Conservation (phyloP, 306 rosid species). For the Herpetospermum pedunculosum region DNA sequence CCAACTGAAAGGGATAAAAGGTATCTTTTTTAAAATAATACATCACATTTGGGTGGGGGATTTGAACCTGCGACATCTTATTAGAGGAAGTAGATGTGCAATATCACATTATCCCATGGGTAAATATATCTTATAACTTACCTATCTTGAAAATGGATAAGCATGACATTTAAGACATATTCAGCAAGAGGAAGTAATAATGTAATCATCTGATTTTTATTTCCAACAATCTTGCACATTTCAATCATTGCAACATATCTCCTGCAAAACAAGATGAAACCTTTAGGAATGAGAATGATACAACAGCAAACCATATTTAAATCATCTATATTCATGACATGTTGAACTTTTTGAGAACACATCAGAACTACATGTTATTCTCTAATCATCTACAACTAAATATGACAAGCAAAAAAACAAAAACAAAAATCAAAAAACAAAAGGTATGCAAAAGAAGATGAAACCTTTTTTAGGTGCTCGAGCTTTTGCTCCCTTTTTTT, state of each 20-base stretch:
- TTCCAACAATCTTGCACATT: conserved; percentile 82
- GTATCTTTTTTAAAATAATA: background rate
- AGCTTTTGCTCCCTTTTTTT: too few relatives aligned
- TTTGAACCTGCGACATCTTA: too few relatives aligned
- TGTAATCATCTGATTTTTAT: conserved; percentile 51
- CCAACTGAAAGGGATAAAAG: background rate
- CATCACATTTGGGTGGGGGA: background rate
- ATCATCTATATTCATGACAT: background rate
- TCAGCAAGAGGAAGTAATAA: conserved; percentile 68
- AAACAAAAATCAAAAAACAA: background rate
- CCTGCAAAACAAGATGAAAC: conserved; percentile 36
- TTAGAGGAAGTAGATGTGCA: background rate
- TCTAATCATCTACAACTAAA: background rate
- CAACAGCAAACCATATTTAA: background rate
- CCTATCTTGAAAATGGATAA: conserved; percentile 79
- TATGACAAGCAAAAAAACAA: background rate
- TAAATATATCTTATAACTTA: conserved; percentile 2
- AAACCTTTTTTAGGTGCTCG: too few relatives aligned
- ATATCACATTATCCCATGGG: background rate
- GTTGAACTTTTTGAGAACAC: background rate
- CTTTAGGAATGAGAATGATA: conserved; percentile 17
- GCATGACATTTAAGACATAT: conserved; percentile 62
- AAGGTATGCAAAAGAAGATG: too few relatives aligned
- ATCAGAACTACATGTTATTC: background rate
- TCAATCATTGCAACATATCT: conserved; percentile 84